Evolutionary conservation across 805 yeast genomes (phyloP), one percentile per base, ranked within the genome.

Genomic region (Hanseniaspora nectarophila): DNA sequence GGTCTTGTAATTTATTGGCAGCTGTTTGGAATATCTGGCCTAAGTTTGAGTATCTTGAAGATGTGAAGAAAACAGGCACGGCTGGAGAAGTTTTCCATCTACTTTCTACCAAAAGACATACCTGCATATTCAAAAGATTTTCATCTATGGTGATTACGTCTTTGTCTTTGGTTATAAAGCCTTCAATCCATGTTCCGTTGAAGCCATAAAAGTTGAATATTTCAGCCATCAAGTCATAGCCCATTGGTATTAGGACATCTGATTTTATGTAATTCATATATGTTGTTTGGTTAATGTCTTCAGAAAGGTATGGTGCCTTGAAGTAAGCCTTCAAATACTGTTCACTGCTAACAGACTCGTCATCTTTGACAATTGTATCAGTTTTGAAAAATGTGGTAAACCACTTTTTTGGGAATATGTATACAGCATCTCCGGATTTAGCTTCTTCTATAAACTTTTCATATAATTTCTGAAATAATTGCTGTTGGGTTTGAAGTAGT

Each of bases 371-470:
- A 3, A 33, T 24, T 8, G 18, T 24, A 13, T 37, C 35, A 18
- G 43, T 39, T 7, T 40, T 33, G n/a, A 42, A 24, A 34, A 20
- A 49, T 12, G 16, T 16, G 2, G 20, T 8, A 28, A 49, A 49
- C 53, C 53, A 49, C 16, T 28, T 18, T 12, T 13, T 42, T 15
- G 53, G 53, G 24, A 49, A 49, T 33, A 49, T 26, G 32, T 49
- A 49, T 6, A 49, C 53, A 9, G 45, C 44, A 28, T 49, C 46
- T 10, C 45, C 42, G 16, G 44, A 42, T 28, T 26, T 29, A 5
- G 26, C 31, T 18, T 42, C 45, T 6, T 26, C 16, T 18, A 42
- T 26, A 29, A 42, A 42, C n/a, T 29, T 18, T 28, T 26, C 31
- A 18, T 42, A 42, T 12, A 42, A 23, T 8, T 20, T 29, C 5